phyloP scores from a whole-genome alignment of 805 yeast species.

The Candida anglica region DNA sequence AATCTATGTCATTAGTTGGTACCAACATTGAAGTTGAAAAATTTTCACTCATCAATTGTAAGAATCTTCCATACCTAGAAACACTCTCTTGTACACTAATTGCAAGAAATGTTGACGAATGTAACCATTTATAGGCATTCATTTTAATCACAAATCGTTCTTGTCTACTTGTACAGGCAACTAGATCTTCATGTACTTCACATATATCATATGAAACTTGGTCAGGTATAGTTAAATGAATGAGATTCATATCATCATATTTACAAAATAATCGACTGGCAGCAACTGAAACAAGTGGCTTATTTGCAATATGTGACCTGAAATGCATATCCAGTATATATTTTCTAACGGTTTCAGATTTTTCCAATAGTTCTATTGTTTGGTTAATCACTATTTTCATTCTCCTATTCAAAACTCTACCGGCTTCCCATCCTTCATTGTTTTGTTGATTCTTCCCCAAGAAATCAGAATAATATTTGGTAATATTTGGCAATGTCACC shows the following conservation, averaged over 20 bases:
- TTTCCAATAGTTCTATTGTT: too few species aligned
- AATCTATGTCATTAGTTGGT: constrained; percentile 18
- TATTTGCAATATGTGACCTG: too few species aligned
- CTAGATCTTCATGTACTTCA: constrained; percentile 11
- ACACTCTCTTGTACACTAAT: constrained; percentile 10
- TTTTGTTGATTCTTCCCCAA: too few species aligned
- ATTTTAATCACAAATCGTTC: constrained; percentile 13
- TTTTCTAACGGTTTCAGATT: too few species aligned
- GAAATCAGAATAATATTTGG: too few species aligned
- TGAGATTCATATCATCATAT: constrained; percentile 4
- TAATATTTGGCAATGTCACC: neutral
- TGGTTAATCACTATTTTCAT: too few species aligned
- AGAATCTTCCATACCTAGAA: constrained; percentile 11
- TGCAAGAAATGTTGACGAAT: constrained; percentile 7
- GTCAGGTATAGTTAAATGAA: constrained; percentile 5
- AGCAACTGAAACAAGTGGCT: too few species aligned
- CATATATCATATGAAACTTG: constrained; percentile 2
- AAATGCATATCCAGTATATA: too few species aligned
- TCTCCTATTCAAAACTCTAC: too few species aligned
- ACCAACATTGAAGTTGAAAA: constrained; percentile 3
- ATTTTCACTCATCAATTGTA: constrained; percentile 2
- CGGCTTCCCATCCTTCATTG: too few species aligned
- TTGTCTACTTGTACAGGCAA: constrained; percentile 12
- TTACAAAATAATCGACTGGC: too few species aligned
- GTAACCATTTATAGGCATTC: constrained; percentile 13